Evolutionary conservation across 345 rosid genomes (phyloP).

Genomic region (Rubroshorea leprosula): DNA sequence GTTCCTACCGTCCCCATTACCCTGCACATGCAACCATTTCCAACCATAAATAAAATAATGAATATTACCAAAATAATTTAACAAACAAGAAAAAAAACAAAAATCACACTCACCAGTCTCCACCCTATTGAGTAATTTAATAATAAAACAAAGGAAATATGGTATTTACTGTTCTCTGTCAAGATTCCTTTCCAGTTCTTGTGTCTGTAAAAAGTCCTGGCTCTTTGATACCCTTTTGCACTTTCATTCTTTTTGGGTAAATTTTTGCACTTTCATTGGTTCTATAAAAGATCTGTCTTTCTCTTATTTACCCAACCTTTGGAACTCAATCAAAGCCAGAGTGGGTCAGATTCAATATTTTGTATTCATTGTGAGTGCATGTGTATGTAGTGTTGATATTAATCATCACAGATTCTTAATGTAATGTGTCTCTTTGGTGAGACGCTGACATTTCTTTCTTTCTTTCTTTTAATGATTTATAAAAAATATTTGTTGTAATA

Average conservation of each 20-base stretch:
- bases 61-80: neutral
- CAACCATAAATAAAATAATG: constrained; percentile 4
- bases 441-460: constrained; percentile 13
- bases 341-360: constrained; percentile 18
- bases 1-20: constrained; percentile 18
- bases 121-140: too few relatives aligned
- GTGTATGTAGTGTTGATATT: constrained; percentile 15
- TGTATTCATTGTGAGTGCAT: constrained; percentile 3
- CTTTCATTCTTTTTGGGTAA: too few relatives aligned
- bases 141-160: neutral
- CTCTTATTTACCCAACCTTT: neutral
- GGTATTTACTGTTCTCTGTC: neutral
- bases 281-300: neutral
- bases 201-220: too few relatives aligned
- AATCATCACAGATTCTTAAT: too few relatives aligned
- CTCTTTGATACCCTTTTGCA: too few relatives aligned
- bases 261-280: constrained; percentile 4
- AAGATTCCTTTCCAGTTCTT: neutral
- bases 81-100: too few relatives aligned
- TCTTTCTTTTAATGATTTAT: too few relatives aligned
- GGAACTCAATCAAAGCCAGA: constrained; percentile 17
- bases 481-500: too few relatives aligned
- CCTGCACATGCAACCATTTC: constrained; percentile 35
- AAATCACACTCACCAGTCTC: too few relatives aligned
- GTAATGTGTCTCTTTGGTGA: constrained; percentile 27